Base-by-base conservation (phyloP, 2,329 filamentous ascomycete genomes). In the Diaporthe sp. region DNA sequence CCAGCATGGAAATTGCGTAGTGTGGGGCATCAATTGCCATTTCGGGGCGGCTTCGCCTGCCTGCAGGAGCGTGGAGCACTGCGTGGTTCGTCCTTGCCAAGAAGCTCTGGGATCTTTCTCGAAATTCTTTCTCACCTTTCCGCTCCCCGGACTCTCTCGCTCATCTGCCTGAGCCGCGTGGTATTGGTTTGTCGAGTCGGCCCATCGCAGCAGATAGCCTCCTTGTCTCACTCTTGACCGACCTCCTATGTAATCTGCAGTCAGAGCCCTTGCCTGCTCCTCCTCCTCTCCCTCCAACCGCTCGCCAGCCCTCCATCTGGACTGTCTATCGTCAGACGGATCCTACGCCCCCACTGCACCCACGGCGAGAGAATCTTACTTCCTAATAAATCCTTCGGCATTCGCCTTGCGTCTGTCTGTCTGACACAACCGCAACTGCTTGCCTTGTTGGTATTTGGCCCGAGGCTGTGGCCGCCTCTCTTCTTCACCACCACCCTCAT, bases 11-110 rank as follows among this genome's bases (percentile, higher is more conserved):
- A 42, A 70, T 70, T 70, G 65, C 65, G 49, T 70, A 55, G 65
- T 55, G 65, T 70, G 65, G 65, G 65, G 49, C 65, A 70, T 70
- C 65, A 28, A 55, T 70, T 70, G 49, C 65, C 65, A 70, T 70
- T 70, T 70, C 65, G 63, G 47, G 63, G 63, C 13, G 44, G 63
- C 42, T 68, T 68, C 63, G 63, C 63, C 63, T 34, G 63, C 63
- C 42, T 67, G 63, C 63, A 67, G 44, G 28, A 67, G 63, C 63
- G 47, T 68, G 63, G 63, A 68, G 63, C 47, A 53, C 47, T 53
- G 47, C 65, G 65, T 68, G 65, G 65, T 68, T 37, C 65, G 65
- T 68, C 49, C 44, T 47, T 68, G 65, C 65, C 65, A 68, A 68
- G 65, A 31, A 68, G 31, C 63, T 53, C 47, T 68, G 49, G 65